Evolutionary conservation across 495 filamentous ascomycete species (phyloP), one percentile per base, ranked within the genome.

Genomic region (Saxophila tyrrhenica): DNA sequence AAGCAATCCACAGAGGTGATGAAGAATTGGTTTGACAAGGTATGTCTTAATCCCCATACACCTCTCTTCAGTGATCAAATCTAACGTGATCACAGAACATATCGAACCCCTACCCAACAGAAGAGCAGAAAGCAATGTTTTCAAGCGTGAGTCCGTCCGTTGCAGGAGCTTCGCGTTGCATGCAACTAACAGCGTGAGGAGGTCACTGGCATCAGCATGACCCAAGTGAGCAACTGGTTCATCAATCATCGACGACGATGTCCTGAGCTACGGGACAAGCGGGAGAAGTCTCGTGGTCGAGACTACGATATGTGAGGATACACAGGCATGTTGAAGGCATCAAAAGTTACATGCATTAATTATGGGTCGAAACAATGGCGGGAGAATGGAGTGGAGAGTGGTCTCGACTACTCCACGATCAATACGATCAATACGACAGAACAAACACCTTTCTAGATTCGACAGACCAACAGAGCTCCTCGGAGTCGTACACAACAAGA

Each of bases 221-320:
- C 54, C 9, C 58, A 61, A 46, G 58, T 61, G 54, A 61, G 58
- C 50, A 61, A 61, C 42, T 61, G 58, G 58, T 61, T 61, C 46
- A 61, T 61, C 44, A 61, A 61, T 25, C 58, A 61, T 51, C 58
- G 58, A 9, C 42, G 58, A 39, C 54, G 58, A 17, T 61, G 54
- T 35, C 58, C 58, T 19, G 58, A 61, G 41, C 50, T 61, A 10
- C 58, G 58, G 1, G 58, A 61, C 39, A 43, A 44, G 22, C 54
- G 58, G 0, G 58, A 57, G 22, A 51, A 49, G 50, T 20, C 23
- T 47, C 41, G 41, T 7, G 41, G 41, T 5, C 15, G 7, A 17
- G 41, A 44, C 13, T 35, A 35, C 13, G 29, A 35, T 35, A 35
- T 35, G 29, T 35, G 13, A 13, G 29, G 7, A 13, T 13, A 13